phyloP scores from a whole-genome alignment of 2,329 filamentous ascomycete genomes.

The Sporothrix luriei region DNA sequence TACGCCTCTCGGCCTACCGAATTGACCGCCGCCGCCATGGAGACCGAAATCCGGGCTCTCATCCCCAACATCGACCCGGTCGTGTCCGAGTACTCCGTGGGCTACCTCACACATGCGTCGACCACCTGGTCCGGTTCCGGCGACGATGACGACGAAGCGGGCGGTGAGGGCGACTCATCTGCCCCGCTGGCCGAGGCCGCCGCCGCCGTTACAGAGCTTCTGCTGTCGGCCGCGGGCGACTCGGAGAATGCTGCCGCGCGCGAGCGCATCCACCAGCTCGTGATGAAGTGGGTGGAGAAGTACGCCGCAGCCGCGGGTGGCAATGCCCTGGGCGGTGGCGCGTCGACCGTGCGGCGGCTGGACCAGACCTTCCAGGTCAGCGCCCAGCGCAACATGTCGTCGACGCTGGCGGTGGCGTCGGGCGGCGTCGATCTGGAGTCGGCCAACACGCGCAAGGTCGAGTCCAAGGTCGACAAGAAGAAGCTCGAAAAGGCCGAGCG shows the following conservation, averaged over 20 bases:
- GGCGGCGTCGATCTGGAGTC: slow-evolving; percentile 90
- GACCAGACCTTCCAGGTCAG: slow-evolving; percentile 95
- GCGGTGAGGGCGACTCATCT: slow-evolving; percentile 46
- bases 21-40: slow-evolving; percentile 59
- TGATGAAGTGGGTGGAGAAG: slow-evolving; percentile 85
- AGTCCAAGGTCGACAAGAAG: slow-evolving; percentile 96
- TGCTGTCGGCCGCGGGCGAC: slow-evolving; percentile 90
- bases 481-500: slow-evolving; percentile 98
- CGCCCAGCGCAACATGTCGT: slow-evolving; percentile 92
- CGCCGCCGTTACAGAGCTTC: slow-evolving; percentile 78
- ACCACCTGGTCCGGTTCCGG: slow-evolving; percentile 72
- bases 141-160: slow-evolving; percentile 66
- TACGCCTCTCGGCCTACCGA: background rate
- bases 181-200: slow-evolving; percentile 85
- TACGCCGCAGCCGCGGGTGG: slow-evolving; percentile 58
- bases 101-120: slow-evolving; percentile 92
- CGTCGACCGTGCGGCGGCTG: slow-evolving; percentile 72
- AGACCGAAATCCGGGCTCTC: slow-evolving; percentile 80
- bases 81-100: slow-evolving; percentile 88
- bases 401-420: slow-evolving; percentile 83
- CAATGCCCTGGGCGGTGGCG: slow-evolving; percentile 46
- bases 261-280: slow-evolving; percentile 76
- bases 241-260: slow-evolving; percentile 67
- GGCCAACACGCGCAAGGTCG: slow-evolving; percentile 87
- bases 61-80: slow-evolving; percentile 87